Percentiles rank a stretch among this genome's conserved stretches.
phyloP scores from a whole-genome alignment of 2,329 filamentous ascomycete genomes.

The Aureobasidium namibiae region DNA sequence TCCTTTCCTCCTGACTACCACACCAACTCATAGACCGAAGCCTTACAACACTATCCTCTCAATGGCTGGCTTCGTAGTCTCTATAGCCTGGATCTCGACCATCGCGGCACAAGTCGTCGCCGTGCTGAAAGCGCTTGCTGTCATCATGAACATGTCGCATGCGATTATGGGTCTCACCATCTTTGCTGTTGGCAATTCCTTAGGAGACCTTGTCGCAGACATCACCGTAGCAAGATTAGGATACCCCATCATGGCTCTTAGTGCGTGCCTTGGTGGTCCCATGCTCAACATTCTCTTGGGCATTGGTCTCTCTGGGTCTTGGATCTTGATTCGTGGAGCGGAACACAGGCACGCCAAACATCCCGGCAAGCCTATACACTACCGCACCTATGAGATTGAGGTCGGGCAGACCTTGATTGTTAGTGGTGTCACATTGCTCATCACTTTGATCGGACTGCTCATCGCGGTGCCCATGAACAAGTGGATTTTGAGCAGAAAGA shows the following conservation, averaged over 20 bases:
- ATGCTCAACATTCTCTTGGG: slow-evolving; percentile 96
- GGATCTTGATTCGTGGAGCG: slow-evolving; percentile 70
- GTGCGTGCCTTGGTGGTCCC: slow-evolving; percentile 94
- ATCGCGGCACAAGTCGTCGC: slow-evolving; percentile 94
- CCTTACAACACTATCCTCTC: slow-evolving; percentile 62
- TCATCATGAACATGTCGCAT: slow-evolving; percentile 87
- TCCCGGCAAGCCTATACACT: slow-evolving; percentile 54
- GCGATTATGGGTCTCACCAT: slow-evolving; percentile 91
- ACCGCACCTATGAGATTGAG: slow-evolving; percentile 72
- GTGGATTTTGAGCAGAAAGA: slow-evolving; percentile 74
- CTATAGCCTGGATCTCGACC: slow-evolving; percentile 92
- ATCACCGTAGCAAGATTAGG: slow-evolving; percentile 89
- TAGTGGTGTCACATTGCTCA: slow-evolving; percentile 71
- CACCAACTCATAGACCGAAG: slow-evolving; percentile 56
- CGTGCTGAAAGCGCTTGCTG: slow-evolving; percentile 84
- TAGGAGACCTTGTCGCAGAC: slow-evolving; percentile 89
- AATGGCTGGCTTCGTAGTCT: slow-evolving; percentile 82
- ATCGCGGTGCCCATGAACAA: slow-evolving; percentile 75
- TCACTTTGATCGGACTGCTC: slow-evolving; percentile 71
- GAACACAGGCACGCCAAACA: slow-evolving; percentile 59
- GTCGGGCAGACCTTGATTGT: slow-evolving; percentile 81
- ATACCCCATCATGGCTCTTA: slow-evolving; percentile 91
- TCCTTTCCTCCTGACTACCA: slow-evolving; percentile 61
- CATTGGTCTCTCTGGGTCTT: slow-evolving; percentile 82
- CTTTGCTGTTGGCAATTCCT: slow-evolving; percentile 91